These are phyloP conservation scores for Colletotrichum australisinense DNA, from an alignment of 2,329 filamentous ascomycete species.

Conservation along the genomic window DNA sequence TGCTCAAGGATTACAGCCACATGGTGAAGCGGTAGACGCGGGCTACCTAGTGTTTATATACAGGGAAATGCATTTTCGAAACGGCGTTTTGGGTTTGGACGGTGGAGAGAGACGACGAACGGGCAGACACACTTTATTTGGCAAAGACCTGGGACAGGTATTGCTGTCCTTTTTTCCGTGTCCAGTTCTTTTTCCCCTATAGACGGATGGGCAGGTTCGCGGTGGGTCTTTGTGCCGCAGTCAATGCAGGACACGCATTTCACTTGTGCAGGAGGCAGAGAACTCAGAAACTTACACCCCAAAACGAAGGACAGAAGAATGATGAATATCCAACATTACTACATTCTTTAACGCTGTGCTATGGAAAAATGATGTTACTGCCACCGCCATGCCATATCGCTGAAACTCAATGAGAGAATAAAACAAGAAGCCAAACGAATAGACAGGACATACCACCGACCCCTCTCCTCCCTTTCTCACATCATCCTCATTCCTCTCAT, in stretches of 20 bases:
- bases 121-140: neutral
- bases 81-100: conserved; percentile 11
- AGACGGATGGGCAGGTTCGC: neutral
- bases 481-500: neutral
- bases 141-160: neutral
- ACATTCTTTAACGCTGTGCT: neutral
- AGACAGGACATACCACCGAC: neutral
- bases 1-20: conserved; percentile 79
- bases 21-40: conserved; percentile 51
- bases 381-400: neutral
- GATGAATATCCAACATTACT: neutral
- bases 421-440: neutral
- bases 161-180: neutral
- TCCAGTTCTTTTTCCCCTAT: neutral
- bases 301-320: neutral
- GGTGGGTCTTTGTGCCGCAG: neutral
- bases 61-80: conserved; percentile 17
- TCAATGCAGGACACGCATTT: no score
- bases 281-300: no score
- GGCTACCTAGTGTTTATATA: neutral
- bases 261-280: no score
- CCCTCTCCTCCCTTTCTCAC: neutral
- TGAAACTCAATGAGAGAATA: neutral
- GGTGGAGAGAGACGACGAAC: neutral
- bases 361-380: neutral